These are phyloP conservation scores for Termitomyces sp. DNA, from an alignment of 768 basidiomycete genomes.

Conservation along the genomic window DNA sequence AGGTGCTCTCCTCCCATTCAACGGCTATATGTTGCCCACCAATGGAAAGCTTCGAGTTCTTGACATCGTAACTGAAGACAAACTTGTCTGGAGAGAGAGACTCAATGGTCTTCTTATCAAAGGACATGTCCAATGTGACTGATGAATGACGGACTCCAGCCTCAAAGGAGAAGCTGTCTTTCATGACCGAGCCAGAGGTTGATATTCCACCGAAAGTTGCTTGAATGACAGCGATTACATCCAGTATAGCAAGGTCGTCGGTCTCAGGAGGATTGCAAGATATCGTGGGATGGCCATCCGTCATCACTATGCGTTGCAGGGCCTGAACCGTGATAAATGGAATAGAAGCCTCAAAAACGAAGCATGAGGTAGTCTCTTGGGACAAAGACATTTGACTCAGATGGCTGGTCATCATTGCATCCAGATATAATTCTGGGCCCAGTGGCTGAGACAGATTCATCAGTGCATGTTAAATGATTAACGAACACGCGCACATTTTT, in stretches of 20 bases:
- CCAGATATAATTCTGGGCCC: constrained; percentile 36
- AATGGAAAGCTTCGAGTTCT: constrained; percentile 5
- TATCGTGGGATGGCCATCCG: constrained; percentile 27
- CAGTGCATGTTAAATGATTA: not conserved
- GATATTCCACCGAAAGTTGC: constrained; percentile 17
- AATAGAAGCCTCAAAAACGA: constrained; percentile 40
- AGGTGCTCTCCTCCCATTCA: constrained; percentile 16
- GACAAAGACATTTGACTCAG: constrained; percentile 28
- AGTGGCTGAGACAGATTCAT: constrained; percentile 19
- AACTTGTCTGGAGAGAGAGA: constrained; percentile 19
- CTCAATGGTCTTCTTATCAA: constrained; percentile 28
- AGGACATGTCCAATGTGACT: constrained; percentile 23
- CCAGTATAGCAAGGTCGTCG: constrained; percentile 23
- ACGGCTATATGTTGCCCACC: constrained; percentile 8
- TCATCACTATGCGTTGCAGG: constrained; percentile 43
- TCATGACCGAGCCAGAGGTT: constrained; percentile 18
- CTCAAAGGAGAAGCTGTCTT: constrained; percentile 15
- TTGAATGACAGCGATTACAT: constrained; percentile 27
- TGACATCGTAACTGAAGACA: constrained; percentile 22
- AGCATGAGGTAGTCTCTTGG: constrained; percentile 13
- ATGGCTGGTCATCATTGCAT: constrained; percentile 40
- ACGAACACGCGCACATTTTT: constrained; percentile 34
- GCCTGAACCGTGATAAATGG: constrained; percentile 36
- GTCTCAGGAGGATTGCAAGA: constrained; percentile 17
- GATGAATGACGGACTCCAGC: constrained; percentile 20